A percentile compares a stretch with the other conserved stretches of the same genome.
Conservation (phyloP, 768 basidiomycete species). For the Russula sp. region DNA sequence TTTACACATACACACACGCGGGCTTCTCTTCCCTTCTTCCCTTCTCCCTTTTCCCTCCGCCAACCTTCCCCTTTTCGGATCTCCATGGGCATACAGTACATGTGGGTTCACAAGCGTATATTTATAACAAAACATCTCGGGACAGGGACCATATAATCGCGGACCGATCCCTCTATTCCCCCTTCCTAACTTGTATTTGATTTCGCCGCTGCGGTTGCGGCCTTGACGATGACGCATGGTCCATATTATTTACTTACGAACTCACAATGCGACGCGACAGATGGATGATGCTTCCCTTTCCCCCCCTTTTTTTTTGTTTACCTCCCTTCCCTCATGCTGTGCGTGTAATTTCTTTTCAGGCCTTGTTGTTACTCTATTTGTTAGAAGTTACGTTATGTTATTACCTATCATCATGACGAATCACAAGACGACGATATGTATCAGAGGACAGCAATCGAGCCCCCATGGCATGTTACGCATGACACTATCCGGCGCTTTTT, state of each 20-base stretch:
- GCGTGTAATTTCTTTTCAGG: neutral
- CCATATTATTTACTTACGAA: neutral
- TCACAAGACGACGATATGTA: neutral
- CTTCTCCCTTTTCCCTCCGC: neutral
- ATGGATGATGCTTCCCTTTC: neutral
- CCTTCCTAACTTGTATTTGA: neutral
- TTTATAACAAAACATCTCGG: neutral
- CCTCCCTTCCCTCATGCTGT: neutral
- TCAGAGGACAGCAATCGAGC: neutral
- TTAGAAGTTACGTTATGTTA: neutral
- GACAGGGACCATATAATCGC: neutral
- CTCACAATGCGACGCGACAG: neutral
- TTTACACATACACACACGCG: neutral
- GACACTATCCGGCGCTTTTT: slow-evolving; percentile 1
- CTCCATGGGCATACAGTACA: neutral
- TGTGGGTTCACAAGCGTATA: neutral
- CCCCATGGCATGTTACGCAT: too few species aligned
- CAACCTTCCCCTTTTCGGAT: neutral
- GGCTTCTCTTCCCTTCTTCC: neutral
- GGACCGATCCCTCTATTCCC: neutral
- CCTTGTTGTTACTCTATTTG: neutral
- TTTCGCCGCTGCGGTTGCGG: neutral
- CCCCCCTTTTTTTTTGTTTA: neutral
- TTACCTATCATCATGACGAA: neutral
- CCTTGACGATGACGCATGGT: neutral